Conservation (phyloP, 2,329 filamentous ascomycete species). For the Pestalotiopsis sp. region DNA sequence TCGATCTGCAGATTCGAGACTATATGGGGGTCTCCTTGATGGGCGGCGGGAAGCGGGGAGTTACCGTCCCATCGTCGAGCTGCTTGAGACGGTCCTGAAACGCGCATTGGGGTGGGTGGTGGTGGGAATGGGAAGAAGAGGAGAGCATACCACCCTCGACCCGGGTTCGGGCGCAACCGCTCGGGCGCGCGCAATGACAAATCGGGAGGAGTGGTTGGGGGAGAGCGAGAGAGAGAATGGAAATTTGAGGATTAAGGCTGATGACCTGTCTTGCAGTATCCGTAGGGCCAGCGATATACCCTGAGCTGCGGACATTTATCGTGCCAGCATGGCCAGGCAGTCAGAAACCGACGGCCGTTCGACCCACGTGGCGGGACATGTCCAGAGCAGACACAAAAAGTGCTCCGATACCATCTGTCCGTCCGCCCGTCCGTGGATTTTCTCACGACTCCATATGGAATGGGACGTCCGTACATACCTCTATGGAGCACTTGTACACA, state of each 20-base stretch:
- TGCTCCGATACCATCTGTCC: too few species aligned
- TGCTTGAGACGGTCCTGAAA: constrained; percentile 12
- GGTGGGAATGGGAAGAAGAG: too few species aligned
- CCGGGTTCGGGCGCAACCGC: background rate
- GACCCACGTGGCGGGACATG: background rate
- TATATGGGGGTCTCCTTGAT: background rate
- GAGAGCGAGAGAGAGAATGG: background rate
- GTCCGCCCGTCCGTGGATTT: background rate
- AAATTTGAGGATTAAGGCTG: background rate
- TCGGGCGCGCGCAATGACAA: constrained; percentile 3
- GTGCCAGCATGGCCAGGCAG: too few species aligned
- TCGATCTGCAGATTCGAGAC: constrained; percentile 1
- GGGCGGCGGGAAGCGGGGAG: background rate
- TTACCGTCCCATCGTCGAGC: background rate
- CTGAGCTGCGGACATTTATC: too few species aligned
- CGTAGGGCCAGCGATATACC: too few species aligned
- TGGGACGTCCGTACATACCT: background rate
- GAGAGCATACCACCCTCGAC: background rate
- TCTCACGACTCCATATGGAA: background rate
- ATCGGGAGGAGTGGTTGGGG: background rate
- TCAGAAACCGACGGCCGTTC: background rate
- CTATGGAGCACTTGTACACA: too few species aligned
- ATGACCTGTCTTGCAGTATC: background rate
- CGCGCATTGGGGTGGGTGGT: background rate
- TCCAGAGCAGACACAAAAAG: background rate